Evolutionary conservation across 2,329 filamentous ascomycete genomes (phyloP), one percentile per base, ranked within the genome.

Genomic region (Didymella keratinophila): DNA sequence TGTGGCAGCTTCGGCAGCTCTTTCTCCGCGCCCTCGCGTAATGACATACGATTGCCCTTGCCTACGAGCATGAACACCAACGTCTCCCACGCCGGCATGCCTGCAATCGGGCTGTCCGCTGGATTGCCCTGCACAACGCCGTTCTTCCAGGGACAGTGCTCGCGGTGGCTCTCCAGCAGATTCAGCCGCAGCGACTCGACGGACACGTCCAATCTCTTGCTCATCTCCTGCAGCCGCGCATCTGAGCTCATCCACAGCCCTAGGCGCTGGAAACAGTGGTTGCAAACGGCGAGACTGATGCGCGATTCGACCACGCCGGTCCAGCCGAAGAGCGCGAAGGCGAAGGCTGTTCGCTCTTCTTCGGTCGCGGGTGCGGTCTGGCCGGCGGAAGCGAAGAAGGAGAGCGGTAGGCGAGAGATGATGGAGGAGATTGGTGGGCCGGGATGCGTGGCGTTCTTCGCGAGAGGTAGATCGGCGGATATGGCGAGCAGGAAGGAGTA

Each of bases 241-340:
- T 69, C 67, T 0, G 66, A 65, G 75, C 96, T 98, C 81, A 99
- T 89, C 95, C 95, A 99, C 2, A 99, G 82, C 0, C 95, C 95
- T 0, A 98, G 82, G 1, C 93, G 87, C 58, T 95, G 88, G 71
- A 96, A 90, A 74, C 95, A 99, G 20, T 92, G 91, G 58, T 89
- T 85, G 76, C 95, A 99, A 4, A 87, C 88, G 6, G 91, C 88
- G 16, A 94, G 86, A 60, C 92, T 90, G 39, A 89, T 87, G 21
- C 89, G 86, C 1, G 86, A 79, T 54, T 72, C 88, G 76, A 69
- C 87, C 78, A 72, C 82, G 78, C 79, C 81, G n/a, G 73, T 71
- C 81, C 81, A 83, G 59, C 81, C 81, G 59, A 80, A 81, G 20
- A 83, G 67, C 3, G 80, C 73, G 30, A 77, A 72, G 18, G 68